Evolutionary conservation across 148 eudicot genomes (phyloP).

Genomic region (Beta vulgaris): DNA sequence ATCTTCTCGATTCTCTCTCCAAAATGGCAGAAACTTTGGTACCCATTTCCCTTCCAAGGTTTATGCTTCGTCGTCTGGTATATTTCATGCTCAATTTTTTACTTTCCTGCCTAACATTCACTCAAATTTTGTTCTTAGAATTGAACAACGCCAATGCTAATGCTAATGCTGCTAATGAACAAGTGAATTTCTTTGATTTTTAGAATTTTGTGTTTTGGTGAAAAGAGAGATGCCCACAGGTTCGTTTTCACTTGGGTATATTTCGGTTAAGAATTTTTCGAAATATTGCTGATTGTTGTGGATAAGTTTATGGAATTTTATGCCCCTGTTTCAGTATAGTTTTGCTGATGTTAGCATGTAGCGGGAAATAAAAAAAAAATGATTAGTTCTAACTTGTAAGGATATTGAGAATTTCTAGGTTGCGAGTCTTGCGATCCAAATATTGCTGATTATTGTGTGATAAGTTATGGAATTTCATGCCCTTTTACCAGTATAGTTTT

Average conservation of each 20-base stretch:
- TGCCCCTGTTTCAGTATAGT: too few relatives aligned
- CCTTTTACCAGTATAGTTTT: too few relatives aligned
- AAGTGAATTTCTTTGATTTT: background rate
- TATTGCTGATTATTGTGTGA: too few relatives aligned
- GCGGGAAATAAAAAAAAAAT: too few relatives aligned
- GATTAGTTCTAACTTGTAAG: too few relatives aligned
- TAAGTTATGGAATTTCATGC: too few relatives aligned
- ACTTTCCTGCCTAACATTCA: background rate
- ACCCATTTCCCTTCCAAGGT: slow-evolving; percentile 43
- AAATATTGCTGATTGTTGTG: background rate
- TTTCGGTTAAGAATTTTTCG: background rate
- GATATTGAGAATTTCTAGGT: too few relatives aligned
- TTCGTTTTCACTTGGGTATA: too few relatives aligned
- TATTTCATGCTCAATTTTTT: slow-evolving; percentile 1
- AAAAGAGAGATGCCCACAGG: background rate
- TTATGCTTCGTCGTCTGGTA: slow-evolving; percentile 66
- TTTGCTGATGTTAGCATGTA: too few relatives aligned
- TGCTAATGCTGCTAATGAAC: background rate
- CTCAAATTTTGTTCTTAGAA: background rate
- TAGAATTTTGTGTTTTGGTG: background rate
- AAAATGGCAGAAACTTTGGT: slow-evolving; percentile 23
- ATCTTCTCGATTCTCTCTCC: slow-evolving; percentile 22
- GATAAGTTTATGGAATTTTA: background rate
- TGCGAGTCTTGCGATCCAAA: too few relatives aligned
- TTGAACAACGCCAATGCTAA: background rate